Percentiles rank a stretch among this genome's conserved stretches.
Evolutionary conservation across 2,329 filamentous ascomycete genomes (phyloP).

Genomic region (Ophiostoma triangulosporum): DNA sequence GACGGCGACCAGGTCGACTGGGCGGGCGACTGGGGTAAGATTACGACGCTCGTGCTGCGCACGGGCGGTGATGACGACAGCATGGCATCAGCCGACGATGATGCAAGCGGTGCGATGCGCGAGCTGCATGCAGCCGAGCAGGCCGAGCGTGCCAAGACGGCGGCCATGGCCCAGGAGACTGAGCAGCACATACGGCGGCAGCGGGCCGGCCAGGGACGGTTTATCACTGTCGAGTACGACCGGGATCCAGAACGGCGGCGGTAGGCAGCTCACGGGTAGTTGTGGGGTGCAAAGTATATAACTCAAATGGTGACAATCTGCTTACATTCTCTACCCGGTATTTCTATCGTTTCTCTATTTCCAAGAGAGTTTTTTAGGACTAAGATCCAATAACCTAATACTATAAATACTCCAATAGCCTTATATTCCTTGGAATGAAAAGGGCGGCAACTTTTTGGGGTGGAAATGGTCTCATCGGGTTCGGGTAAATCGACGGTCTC

Average conservation of each 20-base stretch:
- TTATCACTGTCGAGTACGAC: constrained; percentile 10
- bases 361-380: too few species aligned
- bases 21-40: constrained; percentile 21
- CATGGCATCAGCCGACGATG: not conserved
- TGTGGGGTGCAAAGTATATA: too few species aligned
- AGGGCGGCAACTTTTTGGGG: too few species aligned
- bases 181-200: constrained; percentile 14
- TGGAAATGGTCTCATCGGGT: too few species aligned
- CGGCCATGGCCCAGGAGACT: constrained; percentile 7
- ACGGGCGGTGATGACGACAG: not conserved
- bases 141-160: constrained; percentile 6
- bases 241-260: not conserved
- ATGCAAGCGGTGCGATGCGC: not conserved
- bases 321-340: too few species aligned
- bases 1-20: constrained; percentile 40
- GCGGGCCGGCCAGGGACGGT: constrained; percentile 13
- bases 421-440: too few species aligned
- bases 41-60: constrained; percentile 13
- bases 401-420: too few species aligned
- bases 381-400: too few species aligned
- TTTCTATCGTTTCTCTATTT: too few species aligned
- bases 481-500: too few species aligned
- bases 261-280: not conserved
- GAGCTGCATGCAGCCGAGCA: constrained; percentile 3
- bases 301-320: too few species aligned